A percentile compares a stretch with the other conserved stretches of the same genome.
These are phyloP conservation scores for Hordeum vulgare DNA, from an alignment of 176 grass and related monocot species.

Conservation along the genomic window MorexV3_pseudomolecules_assembly NC_058522.1:95709581-95710080, in stretches of 20 bases:
- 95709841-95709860: conserved; percentile 17
- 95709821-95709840: background rate
- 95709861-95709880: background rate
- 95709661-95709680: background rate
- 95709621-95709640: background rate
- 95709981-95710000: conserved; percentile 29
- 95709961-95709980: conserved; percentile 36
- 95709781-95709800: background rate
- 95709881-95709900: background rate
- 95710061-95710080: conserved; percentile 25
- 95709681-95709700: background rate
- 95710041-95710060: conserved; percentile 31
- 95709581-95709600: background rate
- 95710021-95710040: conserved; percentile 34
- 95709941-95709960: conserved; percentile 33
- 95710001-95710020: conserved; percentile 30
- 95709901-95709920: conserved; percentile 25
- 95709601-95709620: background rate
- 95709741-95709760: background rate
- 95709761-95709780: background rate
- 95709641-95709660: background rate
- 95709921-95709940: conserved; percentile 30
- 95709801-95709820: background rate
- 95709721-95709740: background rate
- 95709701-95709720: background rate